Percentiles rank a stretch among this genome's conserved stretches.
Conservation (phyloP, 1,284 basidiomycete species). For the Schizophyllum amplum region DNA sequence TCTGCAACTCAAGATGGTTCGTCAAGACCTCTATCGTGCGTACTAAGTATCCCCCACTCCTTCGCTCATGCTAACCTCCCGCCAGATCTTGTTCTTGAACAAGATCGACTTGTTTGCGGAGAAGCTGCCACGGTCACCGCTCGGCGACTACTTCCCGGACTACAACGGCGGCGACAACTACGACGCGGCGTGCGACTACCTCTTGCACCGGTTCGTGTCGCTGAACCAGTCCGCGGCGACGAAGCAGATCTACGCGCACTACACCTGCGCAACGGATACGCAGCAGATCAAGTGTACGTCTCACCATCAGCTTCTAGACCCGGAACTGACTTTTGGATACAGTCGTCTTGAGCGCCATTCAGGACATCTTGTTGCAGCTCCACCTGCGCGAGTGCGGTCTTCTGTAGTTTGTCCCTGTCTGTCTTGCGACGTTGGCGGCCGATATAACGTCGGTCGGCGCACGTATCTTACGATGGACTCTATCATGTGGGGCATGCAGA, state of each 20-base stretch:
- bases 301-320: neutral
- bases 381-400: slow-evolving; percentile 83
- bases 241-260: slow-evolving; percentile 85
- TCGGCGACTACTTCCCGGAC: slow-evolving; percentile 87
- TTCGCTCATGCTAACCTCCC: neutral
- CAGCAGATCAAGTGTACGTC: slow-evolving; percentile 80
- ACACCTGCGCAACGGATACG: slow-evolving; percentile 86
- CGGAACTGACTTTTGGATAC: neutral
- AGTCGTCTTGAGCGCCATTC: slow-evolving; percentile 79
- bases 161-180: slow-evolving; percentile 79
- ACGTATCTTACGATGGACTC: neutral
- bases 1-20: slow-evolving; percentile 95
- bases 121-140: slow-evolving; percentile 83
- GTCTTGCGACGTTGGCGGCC: neutral
- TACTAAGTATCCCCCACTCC: slow-evolving; percentile 3
- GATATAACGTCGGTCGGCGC: neutral
- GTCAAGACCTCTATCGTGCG: slow-evolving; percentile 78
- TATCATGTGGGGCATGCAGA: neutral
- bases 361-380: slow-evolving; percentile 76
- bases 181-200: slow-evolving; percentile 79
- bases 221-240: slow-evolving; percentile 83
- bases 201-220: slow-evolving; percentile 80
- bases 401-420: slow-evolving; percentile 35
- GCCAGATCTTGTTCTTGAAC: slow-evolving; percentile 82
- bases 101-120: slow-evolving; percentile 97